Conservation (phyloP, 2,329 filamentous ascomycete genomes). For the Stachybotrys echinatus region DNA sequence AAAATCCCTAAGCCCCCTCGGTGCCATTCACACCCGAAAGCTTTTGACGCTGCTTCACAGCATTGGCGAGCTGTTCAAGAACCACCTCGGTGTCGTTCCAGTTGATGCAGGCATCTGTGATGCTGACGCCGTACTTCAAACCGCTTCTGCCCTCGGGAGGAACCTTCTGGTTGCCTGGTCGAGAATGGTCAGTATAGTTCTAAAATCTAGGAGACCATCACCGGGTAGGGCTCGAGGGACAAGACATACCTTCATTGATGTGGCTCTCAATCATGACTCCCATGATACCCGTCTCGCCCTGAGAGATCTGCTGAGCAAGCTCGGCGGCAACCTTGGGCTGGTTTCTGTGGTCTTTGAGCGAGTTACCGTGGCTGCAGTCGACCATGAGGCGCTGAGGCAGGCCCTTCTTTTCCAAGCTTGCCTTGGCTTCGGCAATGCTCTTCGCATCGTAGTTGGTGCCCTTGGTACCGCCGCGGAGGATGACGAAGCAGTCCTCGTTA, state of each 20-base stretch:
- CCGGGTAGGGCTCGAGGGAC: background rate
- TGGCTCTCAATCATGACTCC: slow-evolving; percentile 99
- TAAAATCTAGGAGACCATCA: too few relatives aligned
- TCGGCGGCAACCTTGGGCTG: slow-evolving; percentile 86
- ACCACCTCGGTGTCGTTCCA: slow-evolving; percentile 86
- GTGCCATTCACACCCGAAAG: slow-evolving; percentile 15
- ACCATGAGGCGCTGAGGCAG: slow-evolving; percentile 83
- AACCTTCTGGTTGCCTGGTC: slow-evolving; percentile 77
- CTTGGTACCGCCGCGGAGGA: slow-evolving; percentile 85
- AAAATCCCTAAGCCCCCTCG: background rate
- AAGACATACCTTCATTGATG: slow-evolving; percentile 74
- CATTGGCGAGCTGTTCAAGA: slow-evolving; percentile 71
- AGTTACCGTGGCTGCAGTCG: slow-evolving; percentile 97
- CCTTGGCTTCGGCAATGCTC: slow-evolving; percentile 80
- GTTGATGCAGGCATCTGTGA: slow-evolving; percentile 94
- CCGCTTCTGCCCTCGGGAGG: slow-evolving; percentile 78
- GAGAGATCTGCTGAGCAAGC: slow-evolving; percentile 77
- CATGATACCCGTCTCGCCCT: slow-evolving; percentile 83
- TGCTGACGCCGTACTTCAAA: slow-evolving; percentile 89
- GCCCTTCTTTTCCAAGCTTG: slow-evolving; percentile 67
- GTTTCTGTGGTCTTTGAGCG: slow-evolving; percentile 92
- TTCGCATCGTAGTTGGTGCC: slow-evolving; percentile 90
- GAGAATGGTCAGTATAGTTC: background rate
- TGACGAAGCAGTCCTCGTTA: slow-evolving; percentile 96
- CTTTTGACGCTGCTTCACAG: slow-evolving; percentile 59